Evolutionary conservation across 176 grass and related monocot species (phyloP), one percentile per base, ranked within the genome.

Genomic region (Triticum urartu): DNA sequence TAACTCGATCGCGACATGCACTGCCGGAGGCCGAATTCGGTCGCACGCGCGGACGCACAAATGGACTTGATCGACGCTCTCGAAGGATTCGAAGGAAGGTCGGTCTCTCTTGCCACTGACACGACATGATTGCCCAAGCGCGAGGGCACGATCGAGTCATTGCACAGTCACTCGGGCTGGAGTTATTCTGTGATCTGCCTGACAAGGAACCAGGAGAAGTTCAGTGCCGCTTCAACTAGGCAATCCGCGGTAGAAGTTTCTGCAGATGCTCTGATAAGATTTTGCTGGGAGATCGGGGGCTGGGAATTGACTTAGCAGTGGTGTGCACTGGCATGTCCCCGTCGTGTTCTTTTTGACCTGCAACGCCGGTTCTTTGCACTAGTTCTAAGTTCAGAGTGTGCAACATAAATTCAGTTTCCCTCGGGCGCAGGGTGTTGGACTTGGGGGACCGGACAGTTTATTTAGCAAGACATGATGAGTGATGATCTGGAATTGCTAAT

Each of bases 371-470:
- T 39, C 36, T 39, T 39, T 38, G 36, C 36, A 38, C 36, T 8
- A 39, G 38, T 39, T 39, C 7, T 24, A 10, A 63, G 9, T 62
- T 62, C n/a, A 22, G 20, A 61, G 22, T 5, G 11, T 13, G 61
- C 22, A 22, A 30, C 40, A 50, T 5, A 21, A 74, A 66, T 32
- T 89, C 7, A 4, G 47, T 66, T 85, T 89, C 68, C 87, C 87
- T 89, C 59, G 2, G 42, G 43, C 12, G 11, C 59, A 85, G 76
- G 87, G 61, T 80, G 33, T 22, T 17, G 1, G 67, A 33, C 32
- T 24, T 43, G 17, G 12, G 12, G 42, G 28, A 59, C 6, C 58
- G 10, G 54, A 20, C 1, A 48, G 14, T 48, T 48, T 48, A 48
- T 26, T 60, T 32, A 9, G 60, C 9, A 7, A 4, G 7, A 21